phyloP scores from a whole-genome alignment of 2,329 filamentous ascomycete species.

The Biscogniauxia marginata region DNA sequence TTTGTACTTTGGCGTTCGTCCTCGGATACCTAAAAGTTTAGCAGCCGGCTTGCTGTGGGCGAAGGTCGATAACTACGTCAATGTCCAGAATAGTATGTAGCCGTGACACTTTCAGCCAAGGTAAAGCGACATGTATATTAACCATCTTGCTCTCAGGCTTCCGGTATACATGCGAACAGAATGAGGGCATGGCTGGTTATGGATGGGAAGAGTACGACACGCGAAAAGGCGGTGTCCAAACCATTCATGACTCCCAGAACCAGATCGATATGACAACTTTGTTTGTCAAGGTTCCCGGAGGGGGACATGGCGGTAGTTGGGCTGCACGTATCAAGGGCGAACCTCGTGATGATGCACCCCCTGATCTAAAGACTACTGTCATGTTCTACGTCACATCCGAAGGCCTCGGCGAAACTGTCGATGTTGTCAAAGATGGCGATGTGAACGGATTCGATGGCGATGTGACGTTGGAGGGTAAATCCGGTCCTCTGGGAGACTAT shows the following conservation, averaged over 20 bases:
- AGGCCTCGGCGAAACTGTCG: constrained; percentile 63
- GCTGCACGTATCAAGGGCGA: constrained; percentile 82
- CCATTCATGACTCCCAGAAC: constrained; percentile 87
- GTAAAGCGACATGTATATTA: constrained; percentile 2
- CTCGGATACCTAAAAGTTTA: constrained; percentile 77
- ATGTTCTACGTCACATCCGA: constrained; percentile 83
- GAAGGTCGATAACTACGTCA: constrained; percentile 74
- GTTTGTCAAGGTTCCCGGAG: constrained; percentile 90
- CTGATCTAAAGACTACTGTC: constrained; percentile 70
- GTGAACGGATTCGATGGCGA: constrained; percentile 52
- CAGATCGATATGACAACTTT: constrained; percentile 86
- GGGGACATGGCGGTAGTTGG: constrained; percentile 86
- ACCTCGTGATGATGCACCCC: constrained; percentile 66
- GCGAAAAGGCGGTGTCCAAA: constrained; percentile 80
- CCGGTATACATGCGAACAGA: constrained; percentile 93
- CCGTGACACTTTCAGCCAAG: neutral
- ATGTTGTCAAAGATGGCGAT: constrained; percentile 53
- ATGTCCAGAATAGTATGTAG: constrained; percentile 70
- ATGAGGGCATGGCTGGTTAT: constrained; percentile 91
- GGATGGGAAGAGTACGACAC: constrained; percentile 98
- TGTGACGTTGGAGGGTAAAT: constrained; percentile 69
- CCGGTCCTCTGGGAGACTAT: constrained; percentile 73
- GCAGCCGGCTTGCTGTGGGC: constrained; percentile 86
- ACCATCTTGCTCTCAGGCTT: constrained; percentile 57
- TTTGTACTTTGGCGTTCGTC: constrained; percentile 87